phyloP scores from a whole-genome alignment of 1,139 yeast species.

The Pneumocystis carinii region DNA sequence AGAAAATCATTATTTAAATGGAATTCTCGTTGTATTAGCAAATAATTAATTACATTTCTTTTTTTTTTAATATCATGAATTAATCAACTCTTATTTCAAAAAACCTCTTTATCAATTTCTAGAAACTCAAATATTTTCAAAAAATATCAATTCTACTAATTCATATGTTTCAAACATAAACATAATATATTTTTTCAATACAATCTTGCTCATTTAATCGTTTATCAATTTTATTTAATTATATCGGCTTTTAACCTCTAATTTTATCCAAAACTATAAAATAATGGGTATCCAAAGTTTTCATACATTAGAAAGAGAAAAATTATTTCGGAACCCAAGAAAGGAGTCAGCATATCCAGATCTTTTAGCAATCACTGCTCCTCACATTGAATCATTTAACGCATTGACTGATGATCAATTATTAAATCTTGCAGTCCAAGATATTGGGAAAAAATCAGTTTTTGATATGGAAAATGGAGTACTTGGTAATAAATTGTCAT shows the following conservation, averaged over 20 bases:
- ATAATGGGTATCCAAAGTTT: constrained; percentile 31
- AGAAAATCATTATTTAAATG: no score
- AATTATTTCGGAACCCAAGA: constrained; percentile 76
- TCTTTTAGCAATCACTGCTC: constrained; percentile 75
- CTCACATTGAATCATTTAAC: constrained; percentile 92
- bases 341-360: constrained; percentile 72
- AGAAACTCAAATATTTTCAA: no score
- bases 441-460: constrained; percentile 71
- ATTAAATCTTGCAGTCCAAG: constrained; percentile 69
- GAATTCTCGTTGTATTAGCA: no score
- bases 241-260: background rate
- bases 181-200: no score
- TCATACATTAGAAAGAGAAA: constrained; percentile 77
- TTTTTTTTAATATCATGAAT: no score
- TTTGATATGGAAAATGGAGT: constrained; percentile 46
- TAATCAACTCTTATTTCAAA: no score
- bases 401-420: constrained; percentile 88
- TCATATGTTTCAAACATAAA: no score
- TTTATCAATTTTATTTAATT: background rate
- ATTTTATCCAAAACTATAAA: background rate
- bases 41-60: no score
- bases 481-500: constrained; percentile 62
- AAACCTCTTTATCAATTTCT: no score
- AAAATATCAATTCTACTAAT: no score
- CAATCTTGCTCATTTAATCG: no score